Conservation (phyloP, 257 asterid genomes). For the Petunia axillaris region DNA sequence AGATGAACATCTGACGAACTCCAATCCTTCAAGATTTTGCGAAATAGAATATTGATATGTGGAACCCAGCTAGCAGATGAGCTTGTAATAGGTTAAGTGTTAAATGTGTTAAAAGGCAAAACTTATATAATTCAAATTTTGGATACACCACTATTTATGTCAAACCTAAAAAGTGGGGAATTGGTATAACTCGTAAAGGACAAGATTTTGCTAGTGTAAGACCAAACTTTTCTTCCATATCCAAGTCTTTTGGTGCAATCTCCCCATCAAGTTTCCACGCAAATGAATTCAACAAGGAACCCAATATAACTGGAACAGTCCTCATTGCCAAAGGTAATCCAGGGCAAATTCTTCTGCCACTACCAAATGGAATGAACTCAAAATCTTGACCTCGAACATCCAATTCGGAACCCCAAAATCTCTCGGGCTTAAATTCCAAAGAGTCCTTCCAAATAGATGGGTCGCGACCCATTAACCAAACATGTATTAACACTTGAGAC, state of each 20-base stretch:
- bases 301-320: neutral
- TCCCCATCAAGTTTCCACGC: neutral
- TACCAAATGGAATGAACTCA: neutral
- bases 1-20: too few species aligned
- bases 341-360: neutral
- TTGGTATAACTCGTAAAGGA: neutral
- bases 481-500: conserved; percentile 7
- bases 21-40: too few species aligned
- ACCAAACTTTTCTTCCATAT: conserved; percentile 22
- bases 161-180: neutral
- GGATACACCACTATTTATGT: too few species aligned
- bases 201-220: neutral
- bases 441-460: conserved; percentile 24
- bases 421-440: conserved; percentile 21
- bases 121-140: too few species aligned
- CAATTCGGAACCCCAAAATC: conserved; percentile 13
- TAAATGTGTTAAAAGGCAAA: too few species aligned
- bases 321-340: neutral
- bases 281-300: conserved; percentile 1
- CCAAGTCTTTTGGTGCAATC: neutral
- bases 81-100: too few species aligned
- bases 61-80: too few species aligned
- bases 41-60: too few species aligned
- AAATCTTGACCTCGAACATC: neutral
- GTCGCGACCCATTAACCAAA: conserved; percentile 22